Evolutionary conservation across 257 asterid species (phyloP), one percentile per base, ranked within the genome.

Genomic region (Asclepias syriaca): DNA sequence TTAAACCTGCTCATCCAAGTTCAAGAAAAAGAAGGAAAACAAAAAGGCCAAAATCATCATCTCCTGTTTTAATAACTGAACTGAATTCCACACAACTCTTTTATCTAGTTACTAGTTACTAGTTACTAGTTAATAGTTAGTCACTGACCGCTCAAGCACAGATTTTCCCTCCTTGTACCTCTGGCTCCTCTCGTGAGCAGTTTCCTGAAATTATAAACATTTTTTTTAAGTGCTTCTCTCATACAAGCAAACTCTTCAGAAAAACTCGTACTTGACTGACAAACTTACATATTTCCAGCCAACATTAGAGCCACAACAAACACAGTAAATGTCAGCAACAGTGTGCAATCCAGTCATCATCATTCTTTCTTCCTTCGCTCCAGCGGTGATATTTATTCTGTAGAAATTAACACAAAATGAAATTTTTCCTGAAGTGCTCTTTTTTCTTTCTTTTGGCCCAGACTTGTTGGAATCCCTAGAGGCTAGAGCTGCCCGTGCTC

Each of bases 161-260:
- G 97, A 92, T 86, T 90, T 92, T 58, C 98, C 97, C 85, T 90
- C 98, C 85, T 92, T 92, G 95, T 92, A 92, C 92, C 88, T 88
- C 77, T 90, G 97, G 59, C 82, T 72, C 93, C 87, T 90, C 58
- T 92, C 97, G n/a, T 82, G 88, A 21, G 98, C 98, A 78, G 80
- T 81, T 71, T 83, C 84, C 86, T 83, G 78, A 50, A 77, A 79
- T 43, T 43, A 16, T 24, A 46, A 68, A 12, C 60, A 51, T 43
- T 65, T 45, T 32, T 24, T 45, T 32, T 24, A 67, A 14, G 27
- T 13, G 1, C 22, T 69, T 54, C 74, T 54, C 5, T 22, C 34
- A 27, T 6, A 65, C 3, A 4, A 37, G n/a, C 3, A 50, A 66
- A 43, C 53, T 16, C 50, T 34, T 63, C 48, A 0, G 10, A 22